Evolutionary conservation across 345 rosid genomes (phyloP).

Genomic region (Cardamine chenopodiifolia): DNA sequence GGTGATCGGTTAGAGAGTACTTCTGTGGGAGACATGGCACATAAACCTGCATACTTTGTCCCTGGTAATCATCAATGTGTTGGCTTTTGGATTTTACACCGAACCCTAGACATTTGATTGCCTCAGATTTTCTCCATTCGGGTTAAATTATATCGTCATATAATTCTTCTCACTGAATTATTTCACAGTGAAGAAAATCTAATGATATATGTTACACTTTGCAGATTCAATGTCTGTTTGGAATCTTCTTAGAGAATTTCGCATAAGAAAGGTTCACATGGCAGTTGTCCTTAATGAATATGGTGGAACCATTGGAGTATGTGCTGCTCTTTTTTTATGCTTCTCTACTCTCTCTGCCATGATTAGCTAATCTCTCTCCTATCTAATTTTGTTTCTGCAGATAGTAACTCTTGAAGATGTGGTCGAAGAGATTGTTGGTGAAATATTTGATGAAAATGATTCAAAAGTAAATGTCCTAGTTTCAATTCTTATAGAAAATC

Average conservation of each 20-base stretch:
- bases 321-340: constrained; percentile 40
- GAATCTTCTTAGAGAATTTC: constrained; percentile 99
- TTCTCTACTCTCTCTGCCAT: constrained; percentile 20
- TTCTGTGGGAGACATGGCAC: constrained; percentile 89
- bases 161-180: neutral
- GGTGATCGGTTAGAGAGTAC: constrained; percentile 89
- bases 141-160: neutral
- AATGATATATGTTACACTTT: constrained; percentile 30
- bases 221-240: constrained; percentile 99
- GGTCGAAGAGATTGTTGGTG: constrained; percentile 98
- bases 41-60: constrained; percentile 95
- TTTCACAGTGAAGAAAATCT: constrained; percentile 15
- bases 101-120: neutral
- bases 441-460: constrained; percentile 97
- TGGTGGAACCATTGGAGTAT: constrained; percentile 98
- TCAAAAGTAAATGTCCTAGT: constrained; percentile 65
- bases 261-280: constrained; percentile 99
- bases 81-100: constrained; percentile 10
- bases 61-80: constrained; percentile 66
- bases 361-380: constrained; percentile 11
- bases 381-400: constrained; percentile 52
- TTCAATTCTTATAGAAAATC: constrained; percentile 15
- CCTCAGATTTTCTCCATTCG: neutral
- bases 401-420: constrained; percentile 94
- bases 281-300: constrained; percentile 97